phyloP scores from a whole-genome alignment of 179 eudicot species.

The Vitellaria paradoxa region DNA sequence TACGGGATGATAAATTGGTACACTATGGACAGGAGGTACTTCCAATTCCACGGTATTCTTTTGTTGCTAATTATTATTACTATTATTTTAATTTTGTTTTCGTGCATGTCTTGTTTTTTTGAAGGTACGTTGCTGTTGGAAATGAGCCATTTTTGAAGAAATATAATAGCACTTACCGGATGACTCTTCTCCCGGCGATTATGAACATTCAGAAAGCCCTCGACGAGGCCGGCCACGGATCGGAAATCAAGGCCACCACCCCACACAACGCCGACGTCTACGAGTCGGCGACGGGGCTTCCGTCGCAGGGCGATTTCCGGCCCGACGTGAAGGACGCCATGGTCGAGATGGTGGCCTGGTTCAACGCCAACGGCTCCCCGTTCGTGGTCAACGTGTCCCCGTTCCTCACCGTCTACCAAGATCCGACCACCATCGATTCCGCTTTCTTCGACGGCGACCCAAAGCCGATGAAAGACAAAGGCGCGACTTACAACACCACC shows the following conservation, averaged over 20 bases:
- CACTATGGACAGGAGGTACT: too few relatives aligned
- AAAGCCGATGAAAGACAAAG: conserved; percentile 40
- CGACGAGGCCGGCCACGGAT: conserved; percentile 46
- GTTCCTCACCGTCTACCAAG: conserved; percentile 53
- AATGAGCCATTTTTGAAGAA: conserved; percentile 72
- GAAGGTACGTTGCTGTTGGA: conserved; percentile 77
- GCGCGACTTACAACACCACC: conserved; percentile 41
- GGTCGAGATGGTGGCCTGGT: conserved; percentile 41
- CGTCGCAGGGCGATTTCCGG: conserved; percentile 67
- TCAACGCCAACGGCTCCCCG: conserved; percentile 37
- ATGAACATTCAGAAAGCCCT: conserved; percentile 71
- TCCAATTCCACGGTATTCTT: too few relatives aligned
- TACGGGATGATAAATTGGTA: too few relatives aligned
- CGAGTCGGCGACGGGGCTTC: conserved; percentile 35
- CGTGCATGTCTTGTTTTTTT: neutral
- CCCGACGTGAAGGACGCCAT: conserved; percentile 43
- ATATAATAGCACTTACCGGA: conserved; percentile 49
- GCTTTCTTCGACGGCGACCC: conserved; percentile 62
- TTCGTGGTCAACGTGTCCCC: conserved; percentile 80
- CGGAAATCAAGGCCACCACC: conserved; percentile 53
- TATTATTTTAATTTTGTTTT: neutral
- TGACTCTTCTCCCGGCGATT: conserved; percentile 51
- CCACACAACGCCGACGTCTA: conserved; percentile 82
- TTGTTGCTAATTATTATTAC: neutral
- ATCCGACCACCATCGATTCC: conserved; percentile 39